These are phyloP conservation scores for Casaregolazyma lundiana DNA, from an alignment of 1,139 yeast species.

Conservation along the genomic window DNA sequence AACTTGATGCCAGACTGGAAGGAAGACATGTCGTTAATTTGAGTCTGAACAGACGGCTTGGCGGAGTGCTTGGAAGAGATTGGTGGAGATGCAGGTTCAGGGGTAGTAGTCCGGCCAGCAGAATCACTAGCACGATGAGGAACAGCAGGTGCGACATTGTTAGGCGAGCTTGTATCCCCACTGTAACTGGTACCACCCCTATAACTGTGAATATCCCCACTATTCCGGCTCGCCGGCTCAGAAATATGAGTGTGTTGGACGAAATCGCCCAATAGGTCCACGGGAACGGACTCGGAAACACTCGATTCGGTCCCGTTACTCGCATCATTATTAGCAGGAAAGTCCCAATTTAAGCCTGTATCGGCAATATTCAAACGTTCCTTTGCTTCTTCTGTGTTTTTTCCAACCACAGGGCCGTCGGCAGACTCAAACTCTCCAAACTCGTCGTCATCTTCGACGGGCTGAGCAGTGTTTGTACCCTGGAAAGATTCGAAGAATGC, in stretches of 20 bases:
- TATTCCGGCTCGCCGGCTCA: not conserved
- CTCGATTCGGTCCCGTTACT: too few species aligned
- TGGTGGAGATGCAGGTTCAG: not conserved
- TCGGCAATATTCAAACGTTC: not conserved
- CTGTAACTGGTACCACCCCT: too few species aligned
- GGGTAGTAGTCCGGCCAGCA: not conserved
- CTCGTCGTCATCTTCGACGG: constrained; percentile 11
- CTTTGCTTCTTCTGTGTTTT: not conserved
- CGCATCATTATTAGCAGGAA: not conserved
- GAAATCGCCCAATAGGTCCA: not conserved
- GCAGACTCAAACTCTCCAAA: constrained; percentile 12
- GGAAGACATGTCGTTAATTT: constrained; percentile 8
- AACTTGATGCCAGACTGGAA: constrained; percentile 9
- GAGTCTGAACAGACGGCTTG: not conserved
- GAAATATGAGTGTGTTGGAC: not conserved
- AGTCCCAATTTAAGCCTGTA: not conserved
- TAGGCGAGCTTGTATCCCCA: not conserved
- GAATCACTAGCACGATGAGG: not conserved
- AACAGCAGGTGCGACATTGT: not conserved
- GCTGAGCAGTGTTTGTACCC: not conserved
- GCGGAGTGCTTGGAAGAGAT: not conserved
- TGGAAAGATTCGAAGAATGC: constrained; percentile 13
- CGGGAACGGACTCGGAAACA: too few species aligned
- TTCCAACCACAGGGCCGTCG: not conserved
- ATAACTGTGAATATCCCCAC: too few species aligned